Conservation (phyloP, 257 asterid species). For the Fraxinus excelsior region DNA sequence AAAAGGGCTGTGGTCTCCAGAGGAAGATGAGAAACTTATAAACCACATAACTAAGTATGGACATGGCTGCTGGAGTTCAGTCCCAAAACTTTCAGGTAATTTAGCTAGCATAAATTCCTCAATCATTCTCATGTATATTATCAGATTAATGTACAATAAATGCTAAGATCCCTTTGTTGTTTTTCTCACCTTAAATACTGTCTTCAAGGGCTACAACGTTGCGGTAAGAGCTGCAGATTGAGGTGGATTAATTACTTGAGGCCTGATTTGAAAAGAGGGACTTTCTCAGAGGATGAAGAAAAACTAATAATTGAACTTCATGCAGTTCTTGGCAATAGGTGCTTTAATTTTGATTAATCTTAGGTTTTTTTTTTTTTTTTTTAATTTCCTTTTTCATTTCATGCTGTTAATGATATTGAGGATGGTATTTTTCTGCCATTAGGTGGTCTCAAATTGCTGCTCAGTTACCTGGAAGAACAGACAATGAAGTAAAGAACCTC, state of each 20-base stretch:
- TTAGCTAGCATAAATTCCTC: background rate
- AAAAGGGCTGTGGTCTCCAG: constrained; percentile 95
- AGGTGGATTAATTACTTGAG: constrained; percentile 88
- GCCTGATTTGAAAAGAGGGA: constrained; percentile 88
- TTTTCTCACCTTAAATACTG: background rate
- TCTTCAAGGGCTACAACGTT: constrained; percentile 65
- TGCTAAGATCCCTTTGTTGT: background rate
- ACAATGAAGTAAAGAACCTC: constrained; percentile 56
- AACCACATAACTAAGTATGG: constrained; percentile 70
- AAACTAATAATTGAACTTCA: constrained; percentile 69
- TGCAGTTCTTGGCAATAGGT: constrained; percentile 88
- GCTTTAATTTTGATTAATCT: background rate
- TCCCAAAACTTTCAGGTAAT: constrained; percentile 81
- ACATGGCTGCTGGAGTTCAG: constrained; percentile 96
- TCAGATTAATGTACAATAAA: background rate
- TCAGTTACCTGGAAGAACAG: constrained; percentile 63
- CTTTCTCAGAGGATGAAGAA: constrained; percentile 80
- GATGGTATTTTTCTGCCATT: background rate
- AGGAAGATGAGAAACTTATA: constrained; percentile 82
- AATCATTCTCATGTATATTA: background rate
- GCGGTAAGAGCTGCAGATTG: constrained; percentile 86
- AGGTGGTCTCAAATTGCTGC: constrained; percentile 68
- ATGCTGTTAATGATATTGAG: background rate
- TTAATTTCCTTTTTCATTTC: background rate
- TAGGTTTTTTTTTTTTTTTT: background rate